Conservation (phyloP, 2,329 filamentous ascomycete species). For the Pestalotiopsis sp. region DNA sequence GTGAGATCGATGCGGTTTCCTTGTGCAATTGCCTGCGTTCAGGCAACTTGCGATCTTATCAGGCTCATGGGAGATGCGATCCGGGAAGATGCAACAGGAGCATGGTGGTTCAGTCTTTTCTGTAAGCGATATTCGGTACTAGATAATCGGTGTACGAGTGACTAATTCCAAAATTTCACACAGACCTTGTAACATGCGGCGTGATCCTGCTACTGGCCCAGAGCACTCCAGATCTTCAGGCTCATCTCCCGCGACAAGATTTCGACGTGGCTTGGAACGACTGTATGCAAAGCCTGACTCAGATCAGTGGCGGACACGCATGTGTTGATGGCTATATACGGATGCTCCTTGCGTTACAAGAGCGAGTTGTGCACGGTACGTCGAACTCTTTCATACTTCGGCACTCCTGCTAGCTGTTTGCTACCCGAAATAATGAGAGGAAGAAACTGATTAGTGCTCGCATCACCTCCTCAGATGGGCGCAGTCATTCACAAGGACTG, state of each 20-base stretch:
- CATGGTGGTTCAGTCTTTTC: neutral
- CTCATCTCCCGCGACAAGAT: neutral
- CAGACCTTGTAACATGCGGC: neutral
- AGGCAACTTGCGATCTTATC: neutral
- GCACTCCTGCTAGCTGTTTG: neutral
- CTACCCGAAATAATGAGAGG: no score
- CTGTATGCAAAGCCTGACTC: neutral
- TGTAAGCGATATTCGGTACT: neutral
- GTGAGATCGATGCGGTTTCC: neutral
- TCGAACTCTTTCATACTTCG: neutral
- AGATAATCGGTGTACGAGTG: neutral
- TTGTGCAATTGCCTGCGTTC: neutral
- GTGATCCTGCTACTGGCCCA: neutral
- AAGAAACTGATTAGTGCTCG: neutral
- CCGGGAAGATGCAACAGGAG: neutral
- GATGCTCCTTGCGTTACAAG: neutral
- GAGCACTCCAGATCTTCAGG: neutral
- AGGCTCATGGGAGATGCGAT: neutral
- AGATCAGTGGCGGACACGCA: neutral
- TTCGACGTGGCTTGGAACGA: neutral
- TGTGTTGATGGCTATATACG: neutral
- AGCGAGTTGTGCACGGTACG: neutral
- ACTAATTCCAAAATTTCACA: neutral
- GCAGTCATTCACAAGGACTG: neutral
- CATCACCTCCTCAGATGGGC: neutral